Conservation (phyloP, 192 early-diverging fungal species). For the Podila clonocystis region DNA sequence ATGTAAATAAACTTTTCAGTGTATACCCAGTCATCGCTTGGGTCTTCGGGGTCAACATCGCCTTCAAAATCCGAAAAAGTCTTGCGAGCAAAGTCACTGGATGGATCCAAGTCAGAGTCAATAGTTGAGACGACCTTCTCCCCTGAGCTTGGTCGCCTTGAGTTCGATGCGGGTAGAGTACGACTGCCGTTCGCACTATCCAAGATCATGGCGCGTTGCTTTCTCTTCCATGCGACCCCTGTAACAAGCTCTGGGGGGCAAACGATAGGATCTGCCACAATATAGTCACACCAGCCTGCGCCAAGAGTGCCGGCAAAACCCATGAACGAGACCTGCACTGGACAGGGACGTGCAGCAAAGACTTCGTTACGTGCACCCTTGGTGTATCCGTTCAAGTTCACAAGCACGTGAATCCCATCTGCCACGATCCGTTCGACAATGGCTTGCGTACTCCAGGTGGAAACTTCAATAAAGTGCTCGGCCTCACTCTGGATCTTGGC, state of each 20-base stretch:
- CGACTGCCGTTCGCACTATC: slow-evolving; percentile 17
- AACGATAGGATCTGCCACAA: slow-evolving; percentile 80
- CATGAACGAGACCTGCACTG: slow-evolving; percentile 92
- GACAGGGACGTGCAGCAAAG: slow-evolving; percentile 90
- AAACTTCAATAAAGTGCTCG: slow-evolving; percentile 85
- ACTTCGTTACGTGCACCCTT: slow-evolving; percentile 95
- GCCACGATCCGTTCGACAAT: slow-evolving; percentile 78
- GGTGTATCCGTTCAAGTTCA: slow-evolving; percentile 98
- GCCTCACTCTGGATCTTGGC: slow-evolving; percentile 77
- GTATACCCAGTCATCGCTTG: slow-evolving; percentile 75
- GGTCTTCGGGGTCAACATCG: slow-evolving; percentile 66
- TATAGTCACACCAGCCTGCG: slow-evolving; percentile 85
- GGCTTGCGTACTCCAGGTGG: slow-evolving; percentile 72
- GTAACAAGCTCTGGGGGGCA: slow-evolving; percentile 77
- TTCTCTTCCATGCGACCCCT: slow-evolving; percentile 62
- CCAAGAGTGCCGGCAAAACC: slow-evolving; percentile 95
- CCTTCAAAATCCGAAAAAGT: slow-evolving; percentile 59
- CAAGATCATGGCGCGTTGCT: slow-evolving; percentile 56
- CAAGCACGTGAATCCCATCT: slow-evolving; percentile 89
- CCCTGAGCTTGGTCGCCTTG: neutral
- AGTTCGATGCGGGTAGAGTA: neutral
- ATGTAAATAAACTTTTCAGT: slow-evolving; percentile 92
- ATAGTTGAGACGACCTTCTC: slow-evolving; percentile 33
- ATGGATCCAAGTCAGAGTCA: slow-evolving; percentile 1
- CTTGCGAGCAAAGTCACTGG: neutral